phyloP scores from a whole-genome alignment of 2,329 filamentous ascomycete species.

The Arachnopeziza araneosa region DNA sequence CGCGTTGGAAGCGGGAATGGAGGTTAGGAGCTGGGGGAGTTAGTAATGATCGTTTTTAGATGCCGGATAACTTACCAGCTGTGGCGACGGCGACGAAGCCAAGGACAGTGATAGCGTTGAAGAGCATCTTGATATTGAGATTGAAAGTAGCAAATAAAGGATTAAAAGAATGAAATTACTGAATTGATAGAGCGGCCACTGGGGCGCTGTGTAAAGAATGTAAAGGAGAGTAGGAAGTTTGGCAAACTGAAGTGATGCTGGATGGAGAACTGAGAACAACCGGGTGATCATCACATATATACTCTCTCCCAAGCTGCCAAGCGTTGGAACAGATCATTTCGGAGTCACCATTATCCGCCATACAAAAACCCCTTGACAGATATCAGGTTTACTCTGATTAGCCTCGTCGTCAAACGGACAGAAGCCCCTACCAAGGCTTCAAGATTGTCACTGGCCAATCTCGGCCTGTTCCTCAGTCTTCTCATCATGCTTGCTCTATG shows the following conservation, averaged over 20 bases:
- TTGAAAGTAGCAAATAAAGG: constrained; percentile 4
- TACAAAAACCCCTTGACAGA: constrained; percentile 12
- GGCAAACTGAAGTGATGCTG: constrained; percentile 18
- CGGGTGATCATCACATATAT: constrained; percentile 7
- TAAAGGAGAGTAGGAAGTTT: constrained; percentile 13
- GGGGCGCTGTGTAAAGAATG: constrained; percentile 28
- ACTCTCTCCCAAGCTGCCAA: constrained; percentile 10
- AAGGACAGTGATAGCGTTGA: constrained; percentile 20
- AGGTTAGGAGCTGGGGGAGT: constrained; percentile 20
- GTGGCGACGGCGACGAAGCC: constrained; percentile 20
- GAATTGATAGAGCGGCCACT: constrained; percentile 26
- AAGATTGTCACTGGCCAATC: neutral
- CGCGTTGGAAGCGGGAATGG: constrained; percentile 17
- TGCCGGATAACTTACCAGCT: constrained; percentile 20
- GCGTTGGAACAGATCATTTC: constrained; percentile 11
- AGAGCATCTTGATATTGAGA: constrained; percentile 21
- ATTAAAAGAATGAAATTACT: constrained; percentile 16
- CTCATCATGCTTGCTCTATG: constrained; percentile 7
- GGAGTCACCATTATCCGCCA: constrained; percentile 23
- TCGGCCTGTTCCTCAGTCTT: constrained; percentile 16
- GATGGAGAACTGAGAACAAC: constrained; percentile 10
- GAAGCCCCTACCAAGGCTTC: constrained; percentile 5
- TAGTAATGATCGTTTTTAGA: neutral
- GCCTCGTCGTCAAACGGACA: constrained; percentile 11
- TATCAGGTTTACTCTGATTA: constrained; percentile 18